Evolutionary conservation across 2,329 filamentous ascomycete species (phyloP), one percentile per base, ranked within the genome.

Genomic region (Cordyceps pruinosa): DNA sequence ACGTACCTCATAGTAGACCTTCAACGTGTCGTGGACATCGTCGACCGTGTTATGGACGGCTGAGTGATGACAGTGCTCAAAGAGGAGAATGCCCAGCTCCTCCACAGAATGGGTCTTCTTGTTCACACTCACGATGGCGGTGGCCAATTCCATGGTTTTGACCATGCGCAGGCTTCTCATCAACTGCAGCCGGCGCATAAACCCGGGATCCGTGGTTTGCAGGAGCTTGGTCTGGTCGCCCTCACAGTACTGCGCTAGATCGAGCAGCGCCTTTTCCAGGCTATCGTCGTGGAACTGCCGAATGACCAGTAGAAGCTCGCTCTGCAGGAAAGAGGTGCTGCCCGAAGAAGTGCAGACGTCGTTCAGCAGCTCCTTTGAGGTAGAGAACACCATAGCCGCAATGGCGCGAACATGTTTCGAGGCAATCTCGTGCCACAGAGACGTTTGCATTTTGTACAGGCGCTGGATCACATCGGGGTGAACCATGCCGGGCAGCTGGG

Each of bases 1-100:
- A 41, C 61, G 32, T 64, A 72, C 70, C 62, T 72, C 61, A 41
- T 73, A 73, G 19, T 74, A 74, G 0, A 69, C 68, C 32, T 69
- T 71, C 10, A 73, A 61, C 1, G 71, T 59, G 32, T 73, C 71
- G 30, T 74, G 70, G 0, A 73, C 66, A 17, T 71, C 68, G 5
- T 69, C 44, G 10, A 66, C 56, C 52, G 68, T 70, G 37, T 70
- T 72, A 8, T 65, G 59, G 2, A 50, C 8, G 1, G 61, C 35
- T 2, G 56, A 62, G 0, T 59, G 61, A 2, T 63, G 63, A 0
- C 60, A 46, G 0, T 56, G 48, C 0, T 60, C 42, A 6, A 62
- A 65, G 10, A 51, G 25, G 17, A 42, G 34, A 23, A 23, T 19
- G 5, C 45, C 47, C n/a, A 21, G 21, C 32, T 35, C 8, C 32